phyloP scores from a whole-genome alignment of 257 asterid genomes.

The Petunia secreta region DNA sequence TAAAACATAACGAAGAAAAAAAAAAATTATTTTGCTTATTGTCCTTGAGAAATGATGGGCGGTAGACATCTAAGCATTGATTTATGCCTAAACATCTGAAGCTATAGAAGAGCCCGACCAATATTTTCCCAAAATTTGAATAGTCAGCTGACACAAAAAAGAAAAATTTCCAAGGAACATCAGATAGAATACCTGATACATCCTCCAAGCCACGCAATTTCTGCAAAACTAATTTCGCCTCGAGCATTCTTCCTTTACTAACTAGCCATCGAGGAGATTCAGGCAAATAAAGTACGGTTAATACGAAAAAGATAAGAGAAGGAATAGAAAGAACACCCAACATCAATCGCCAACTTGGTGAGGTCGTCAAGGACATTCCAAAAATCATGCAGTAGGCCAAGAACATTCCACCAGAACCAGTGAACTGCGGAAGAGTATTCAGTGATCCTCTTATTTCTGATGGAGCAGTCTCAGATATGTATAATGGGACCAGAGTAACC shows the following conservation, averaged over 20 bases:
- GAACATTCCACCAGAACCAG: slow-evolving; percentile 80
- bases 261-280: slow-evolving; percentile 94
- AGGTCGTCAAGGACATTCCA: slow-evolving; percentile 59
- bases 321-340: slow-evolving; percentile 81
- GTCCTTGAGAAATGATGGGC: not conserved
- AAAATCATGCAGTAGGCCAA: slow-evolving; percentile 78
- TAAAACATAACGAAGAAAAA: not conserved
- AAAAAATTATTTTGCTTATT: not conserved
- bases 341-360: slow-evolving; percentile 84
- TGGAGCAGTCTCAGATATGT: slow-evolving; percentile 85
- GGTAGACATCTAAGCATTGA: too few species aligned
- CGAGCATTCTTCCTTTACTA: slow-evolving; percentile 76
- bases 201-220: slow-evolving; percentile 76
- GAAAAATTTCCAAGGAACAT: not conserved
- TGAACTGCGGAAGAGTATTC: slow-evolving; percentile 81
- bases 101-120: not conserved
- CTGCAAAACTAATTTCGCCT: slow-evolving; percentile 75
- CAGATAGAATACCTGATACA: slow-evolving; percentile 59
- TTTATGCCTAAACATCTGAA: too few species aligned
- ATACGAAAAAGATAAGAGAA: slow-evolving; percentile 60
- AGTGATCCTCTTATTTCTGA: slow-evolving; percentile 74
- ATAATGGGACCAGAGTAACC: slow-evolving; percentile 74
- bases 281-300: slow-evolving; percentile 64
- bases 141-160: slow-evolving; percentile 16
- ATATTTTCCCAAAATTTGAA: not conserved